A percentile compares a stretch with the other conserved stretches of the same genome.
These are phyloP conservation scores for Sugiyamaella boreocaroliniensis DNA, from an alignment of 805 yeast species.

Conservation along the genomic window DNA sequence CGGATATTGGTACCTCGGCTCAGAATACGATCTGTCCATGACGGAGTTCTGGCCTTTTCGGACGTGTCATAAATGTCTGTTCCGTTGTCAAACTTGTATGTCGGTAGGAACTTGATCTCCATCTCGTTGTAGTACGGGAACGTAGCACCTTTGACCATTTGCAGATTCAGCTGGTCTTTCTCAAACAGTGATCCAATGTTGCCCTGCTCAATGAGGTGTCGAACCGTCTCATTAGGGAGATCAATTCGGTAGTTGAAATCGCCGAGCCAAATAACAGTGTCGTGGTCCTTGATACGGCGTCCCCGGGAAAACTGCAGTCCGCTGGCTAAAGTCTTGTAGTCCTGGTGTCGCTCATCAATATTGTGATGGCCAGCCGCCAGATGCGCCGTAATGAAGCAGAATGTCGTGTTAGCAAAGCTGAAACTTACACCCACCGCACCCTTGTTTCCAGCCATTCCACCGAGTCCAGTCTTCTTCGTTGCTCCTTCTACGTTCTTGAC, in stretches of 20 bases:
- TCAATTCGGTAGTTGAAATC: slow-evolving; percentile 82
- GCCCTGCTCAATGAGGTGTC: slow-evolving; percentile 43
- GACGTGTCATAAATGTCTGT: slow-evolving; percentile 76
- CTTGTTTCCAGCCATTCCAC: slow-evolving; percentile 95
- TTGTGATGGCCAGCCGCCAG: slow-evolving; percentile 88
- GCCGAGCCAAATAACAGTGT: slow-evolving; percentile 87
- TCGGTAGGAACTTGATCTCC: slow-evolving; percentile 73
- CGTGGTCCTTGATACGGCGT: slow-evolving; percentile 71
- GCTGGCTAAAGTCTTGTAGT: slow-evolving; percentile 65
- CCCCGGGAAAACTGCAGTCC: slow-evolving; percentile 79
- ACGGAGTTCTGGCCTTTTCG: slow-evolving; percentile 87
- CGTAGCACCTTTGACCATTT: slow-evolving; percentile 64
- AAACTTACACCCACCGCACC: slow-evolving; percentile 94
- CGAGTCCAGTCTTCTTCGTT: slow-evolving; percentile 90
- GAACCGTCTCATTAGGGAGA: slow-evolving; percentile 66
- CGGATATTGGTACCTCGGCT: slow-evolving; percentile 51
- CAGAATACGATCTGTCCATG: slow-evolving; percentile 92
- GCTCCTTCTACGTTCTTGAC: slow-evolving; percentile 89
- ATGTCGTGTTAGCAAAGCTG: slow-evolving; percentile 68
- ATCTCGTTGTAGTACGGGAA: slow-evolving; percentile 73
- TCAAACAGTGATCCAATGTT: slow-evolving; percentile 49
- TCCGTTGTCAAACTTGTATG: slow-evolving; percentile 87
- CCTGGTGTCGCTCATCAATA: slow-evolving; percentile 76
- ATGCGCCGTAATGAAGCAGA: slow-evolving; percentile 85
- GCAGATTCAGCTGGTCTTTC: slow-evolving; percentile 71